Evolutionary conservation across 2,329 filamentous ascomycete species (phyloP), one percentile per base, ranked within the genome.

Genomic region (Penicillium glabrum): DNA sequence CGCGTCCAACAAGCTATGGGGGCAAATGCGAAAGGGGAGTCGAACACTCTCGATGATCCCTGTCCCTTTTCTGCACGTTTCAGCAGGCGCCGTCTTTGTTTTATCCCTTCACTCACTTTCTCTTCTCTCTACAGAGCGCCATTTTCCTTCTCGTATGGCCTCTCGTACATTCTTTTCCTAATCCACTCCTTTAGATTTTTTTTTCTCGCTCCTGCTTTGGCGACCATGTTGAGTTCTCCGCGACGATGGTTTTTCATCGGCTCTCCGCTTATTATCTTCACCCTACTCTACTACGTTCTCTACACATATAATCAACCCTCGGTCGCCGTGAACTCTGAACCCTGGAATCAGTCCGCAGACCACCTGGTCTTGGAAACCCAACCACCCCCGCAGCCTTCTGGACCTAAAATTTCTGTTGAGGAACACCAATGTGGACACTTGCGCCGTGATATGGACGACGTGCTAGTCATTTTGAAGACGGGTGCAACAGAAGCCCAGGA

Each of bases 401-500:
- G 54, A 46, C 21, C 26, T 19, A 33, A 27, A n/a, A 35, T 44
- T 33, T 45, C 44, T 11, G 24, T 41, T 4, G 51, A 64, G 19
- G 56, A 67, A 39, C 52, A 60, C 0, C 54, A 51, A 45, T 65
- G 64, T 33, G 60, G 60, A 13, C 59, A 57, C 5, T n/a, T 63
- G 11, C 55, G 55, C 8, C 63, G 51, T 5, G 54, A 60, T 13
- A 61, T 69, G 50, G 60, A 70, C n/a, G 60, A 69, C 41, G 51
- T 69, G 16, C 59, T 69, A 37, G 65, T 69, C 2, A 54, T 69
- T 11, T 16, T 71, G 33, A 71, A 69, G 45, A 71, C 69, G 0
- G 68, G 69, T 6, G 67, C 66, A 4, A 71, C 68, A 3, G 69
- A 70, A 55, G 61, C 68, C 11, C 61, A 63, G 5, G 52, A 69